Evolutionary conservation across 495 filamentous ascomycete species (phyloP).

Genomic region (Tuber calosporum): DNA sequence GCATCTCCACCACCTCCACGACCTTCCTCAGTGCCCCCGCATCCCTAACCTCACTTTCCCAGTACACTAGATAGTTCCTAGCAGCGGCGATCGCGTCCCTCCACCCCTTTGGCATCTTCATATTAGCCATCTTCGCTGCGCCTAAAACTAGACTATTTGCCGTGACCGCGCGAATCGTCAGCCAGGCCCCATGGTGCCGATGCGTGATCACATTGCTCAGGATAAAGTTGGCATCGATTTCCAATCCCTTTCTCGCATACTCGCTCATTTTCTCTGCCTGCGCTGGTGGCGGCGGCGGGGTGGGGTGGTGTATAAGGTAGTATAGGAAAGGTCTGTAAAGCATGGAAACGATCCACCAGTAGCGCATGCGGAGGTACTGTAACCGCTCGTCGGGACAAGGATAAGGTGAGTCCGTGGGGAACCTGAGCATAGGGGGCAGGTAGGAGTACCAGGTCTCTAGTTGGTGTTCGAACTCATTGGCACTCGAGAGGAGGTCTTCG

Average conservation of each 20-base stretch:
- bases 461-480: constrained; percentile 35
- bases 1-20: constrained; percentile 23
- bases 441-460: constrained; percentile 30
- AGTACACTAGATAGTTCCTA: constrained; percentile 24
- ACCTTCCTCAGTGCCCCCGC: constrained; percentile 29
- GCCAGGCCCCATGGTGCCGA: constrained; percentile 34
- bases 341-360: constrained; percentile 31
- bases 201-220: constrained; percentile 36
- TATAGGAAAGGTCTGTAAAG: constrained; percentile 36
- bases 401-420: constrained; percentile 13
- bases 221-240: constrained; percentile 35
- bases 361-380: constrained; percentile 32
- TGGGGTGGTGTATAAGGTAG: constrained; percentile 30
- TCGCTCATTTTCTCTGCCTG: constrained; percentile 12
- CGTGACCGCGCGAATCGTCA: constrained; percentile 31
- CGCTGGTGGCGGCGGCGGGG: constrained; percentile 2
- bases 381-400: constrained; percentile 32
- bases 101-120: constrained; percentile 31
- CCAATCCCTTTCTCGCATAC: constrained; percentile 32
- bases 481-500: constrained; percentile 29
- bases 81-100: constrained; percentile 27
- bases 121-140: constrained; percentile 23
- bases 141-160: constrained; percentile 31
- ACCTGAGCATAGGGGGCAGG: constrained; percentile 32
- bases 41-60: constrained; percentile 36